Evolutionary conservation across 768 basidiomycete genomes (phyloP), one percentile per base, ranked within the genome.

Genomic region (Pleurotus eryngii): DNA sequence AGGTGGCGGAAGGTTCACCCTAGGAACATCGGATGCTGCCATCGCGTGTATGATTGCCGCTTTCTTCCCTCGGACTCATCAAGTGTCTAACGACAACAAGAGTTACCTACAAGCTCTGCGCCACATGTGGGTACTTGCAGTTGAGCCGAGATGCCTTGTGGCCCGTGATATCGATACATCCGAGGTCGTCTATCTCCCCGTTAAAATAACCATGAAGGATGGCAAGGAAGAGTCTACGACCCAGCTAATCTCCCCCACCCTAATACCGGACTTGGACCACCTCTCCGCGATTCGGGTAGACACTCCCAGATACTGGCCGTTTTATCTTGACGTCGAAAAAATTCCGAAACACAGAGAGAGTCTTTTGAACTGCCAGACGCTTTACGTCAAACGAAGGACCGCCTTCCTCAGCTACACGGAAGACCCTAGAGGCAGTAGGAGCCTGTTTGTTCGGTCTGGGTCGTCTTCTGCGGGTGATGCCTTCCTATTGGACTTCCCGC

Each of bases 231-330:
- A 75, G 11, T 84, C 85, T n/a, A 81, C 84, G 12, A 85, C 87
- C 1, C 87, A 90, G 61, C 76, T 97, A 47, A 93, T 95, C 56
- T 90, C 94, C 0, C 97, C 97, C 0, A 96, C 96, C 0, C 80
- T 98, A 3, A 89, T 97, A 59, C 94, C 95, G 0, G 90, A 95
- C 60, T 82, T 98, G 60, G 86, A 90, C 66, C 85, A 81, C 57
- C 77, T 98, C 12, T 73, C 85, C 46, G 88, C 90, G 3, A 88
- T 99, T 63, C 80, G 89, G 46, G 87, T 95, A 20, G 95, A 98
- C 65, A 97, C 92, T 0, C 95, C 94, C 14, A 85, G 97, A 4
- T 98, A 99, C 70, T 97, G 93, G 92, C 89, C 95, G 0, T 90
- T 95, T 72, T 85, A 87, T 58, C 81, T 98, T 35, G 90, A 95